phyloP scores from a whole-genome alignment of 441 rosid species.

The Croton setiger region DNA sequence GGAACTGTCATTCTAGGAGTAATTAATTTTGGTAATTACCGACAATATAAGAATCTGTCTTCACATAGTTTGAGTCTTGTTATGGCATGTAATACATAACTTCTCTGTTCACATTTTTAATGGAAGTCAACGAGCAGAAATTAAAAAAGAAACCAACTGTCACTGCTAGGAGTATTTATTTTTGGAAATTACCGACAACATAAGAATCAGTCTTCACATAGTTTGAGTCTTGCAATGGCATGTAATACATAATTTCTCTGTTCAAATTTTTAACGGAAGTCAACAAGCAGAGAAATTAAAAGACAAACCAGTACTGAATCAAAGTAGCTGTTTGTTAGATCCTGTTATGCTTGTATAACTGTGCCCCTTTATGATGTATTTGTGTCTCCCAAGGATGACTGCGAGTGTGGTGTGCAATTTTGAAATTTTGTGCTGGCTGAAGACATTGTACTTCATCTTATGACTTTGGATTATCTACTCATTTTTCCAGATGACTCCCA shows the following conservation, averaged over 20 bases:
- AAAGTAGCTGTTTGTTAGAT: not conserved
- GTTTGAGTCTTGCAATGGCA: not conserved
- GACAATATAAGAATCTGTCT: not conserved
- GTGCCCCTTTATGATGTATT: not conserved
- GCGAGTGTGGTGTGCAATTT: not conserved
- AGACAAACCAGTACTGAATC: not conserved
- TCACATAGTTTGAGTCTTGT: not conserved
- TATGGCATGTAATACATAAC: not conserved
- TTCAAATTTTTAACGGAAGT: not conserved
- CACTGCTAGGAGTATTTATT: not conserved
- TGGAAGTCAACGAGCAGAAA: not conserved
- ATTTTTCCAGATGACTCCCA: slow-evolving; percentile 76
- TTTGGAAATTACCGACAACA: not conserved
- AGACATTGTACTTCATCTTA: not conserved
- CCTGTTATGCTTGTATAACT: not conserved
- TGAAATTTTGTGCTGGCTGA: too few relatives aligned
- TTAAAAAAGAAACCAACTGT: slow-evolving; percentile 4
- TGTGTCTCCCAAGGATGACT: not conserved
- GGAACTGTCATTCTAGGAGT: slow-evolving; percentile 6
- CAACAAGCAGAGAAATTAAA: slow-evolving; percentile 4
- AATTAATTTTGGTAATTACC: slow-evolving; percentile 4
- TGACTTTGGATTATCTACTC: slow-evolving; percentile 5
- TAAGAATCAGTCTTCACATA: not conserved
- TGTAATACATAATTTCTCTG: not conserved
- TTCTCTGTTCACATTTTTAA: not conserved